Evolutionary conservation across 441 rosid species (phyloP), one percentile per base, ranked within the genome.

Genomic region (Arabidopsis hybrid): DNA sequence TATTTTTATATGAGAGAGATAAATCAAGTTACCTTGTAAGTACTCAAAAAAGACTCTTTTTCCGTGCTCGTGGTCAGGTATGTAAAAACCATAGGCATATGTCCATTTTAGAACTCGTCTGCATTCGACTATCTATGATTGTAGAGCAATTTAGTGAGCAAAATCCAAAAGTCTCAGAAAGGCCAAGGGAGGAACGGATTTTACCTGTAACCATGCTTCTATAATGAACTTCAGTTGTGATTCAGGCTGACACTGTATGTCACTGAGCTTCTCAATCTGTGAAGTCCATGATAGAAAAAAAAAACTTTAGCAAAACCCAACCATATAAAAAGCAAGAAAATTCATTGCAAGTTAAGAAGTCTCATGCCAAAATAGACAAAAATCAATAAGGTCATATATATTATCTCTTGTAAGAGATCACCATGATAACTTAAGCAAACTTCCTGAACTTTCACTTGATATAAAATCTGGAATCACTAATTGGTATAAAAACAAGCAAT

Each of bases 91-190:
- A 83, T 90, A 90, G 43, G 95, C 89, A 81, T 90, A 90, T 31
- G 95, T 90, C 95, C 95, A 90, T 72, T 90, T 90, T 47, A 90
- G 85, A 65, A 90, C 95, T 80, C 95, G 84, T 82, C 95, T 84
- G 69, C 95, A 90, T 77, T 90, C 95, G 3, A 90, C 88, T 72
- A 90, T 90, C 92, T 90, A 69, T 73, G 34, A 78, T 18, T 47
- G 56, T 45, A 60, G 47, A 76, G 36, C n/a, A 32, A 31, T 66
- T 70, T 74, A 45, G 67, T 65, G 58, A 36, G 60, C 8, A 21
- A 64, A 78, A 32, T 57, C 51, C 43, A 74, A 46, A 36, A 56
- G 53, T 36, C 35, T 29, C 45, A 46, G 62, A 42, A 5, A 72
- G 6, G 34, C 9, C 29, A 65, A 11, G 45, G 11, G 49, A 57